phyloP scores from a whole-genome alignment of 306 rosid genomes.

The Bauhinia variegata region DNA sequence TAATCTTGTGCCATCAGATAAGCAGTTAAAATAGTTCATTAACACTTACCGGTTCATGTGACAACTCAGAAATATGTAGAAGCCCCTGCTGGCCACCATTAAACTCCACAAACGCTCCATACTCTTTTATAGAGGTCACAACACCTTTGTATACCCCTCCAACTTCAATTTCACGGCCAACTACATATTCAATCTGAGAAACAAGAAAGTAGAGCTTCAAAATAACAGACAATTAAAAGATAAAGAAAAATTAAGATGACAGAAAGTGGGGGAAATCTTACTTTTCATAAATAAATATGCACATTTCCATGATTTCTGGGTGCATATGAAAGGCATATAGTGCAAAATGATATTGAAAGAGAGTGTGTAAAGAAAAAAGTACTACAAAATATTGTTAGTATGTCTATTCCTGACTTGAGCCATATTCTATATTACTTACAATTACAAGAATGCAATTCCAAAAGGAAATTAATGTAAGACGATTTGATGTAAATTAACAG shows the following conservation, averaged over 20 bases:
- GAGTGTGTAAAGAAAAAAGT: slow-evolving; percentile 16
- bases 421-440: slow-evolving; percentile 6
- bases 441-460: slow-evolving; percentile 9
- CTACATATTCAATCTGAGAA: slow-evolving; percentile 76
- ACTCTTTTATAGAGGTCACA: slow-evolving; percentile 74
- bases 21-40: slow-evolving; percentile 24
- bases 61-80: slow-evolving; percentile 94
- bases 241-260: neutral
- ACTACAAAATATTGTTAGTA: slow-evolving; percentile 9
- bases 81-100: slow-evolving; percentile 98
- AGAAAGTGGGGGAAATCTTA: slow-evolving; percentile 6
- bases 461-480: neutral
- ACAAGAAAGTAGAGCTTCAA: slow-evolving; percentile 27
- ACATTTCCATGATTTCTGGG: neutral
- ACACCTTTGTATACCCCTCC: slow-evolving; percentile 87
- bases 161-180: slow-evolving; percentile 90
- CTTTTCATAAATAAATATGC: slow-evolving; percentile 18
- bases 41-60: slow-evolving; percentile 73
- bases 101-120: slow-evolving; percentile 93
- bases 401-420: slow-evolving; percentile 28
- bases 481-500: slow-evolving; percentile 5
- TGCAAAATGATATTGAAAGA: slow-evolving; percentile 10
- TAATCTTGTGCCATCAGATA: neutral
- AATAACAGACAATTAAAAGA: slow-evolving; percentile 15
- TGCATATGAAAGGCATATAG: slow-evolving; percentile 9